These are phyloP conservation scores for Graphiopsis chlorocephala DNA, from an alignment of 2,329 filamentous ascomycete genomes.

Conservation along the genomic window DNA sequence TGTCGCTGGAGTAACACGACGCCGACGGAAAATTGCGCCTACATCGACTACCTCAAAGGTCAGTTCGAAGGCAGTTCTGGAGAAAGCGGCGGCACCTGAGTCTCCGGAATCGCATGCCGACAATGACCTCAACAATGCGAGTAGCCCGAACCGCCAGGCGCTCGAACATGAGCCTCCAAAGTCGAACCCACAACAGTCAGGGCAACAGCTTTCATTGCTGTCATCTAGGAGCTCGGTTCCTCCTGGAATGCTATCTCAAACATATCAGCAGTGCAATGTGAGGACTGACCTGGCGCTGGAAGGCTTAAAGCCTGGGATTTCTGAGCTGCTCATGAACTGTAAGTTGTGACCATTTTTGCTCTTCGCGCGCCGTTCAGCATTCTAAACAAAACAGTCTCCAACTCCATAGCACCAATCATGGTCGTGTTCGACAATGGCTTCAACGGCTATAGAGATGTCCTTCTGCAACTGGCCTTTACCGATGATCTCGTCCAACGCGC, in stretches of 20 bases:
- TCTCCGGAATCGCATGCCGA: not conserved
- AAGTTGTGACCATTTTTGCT: not conserved
- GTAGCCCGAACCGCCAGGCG: not conserved
- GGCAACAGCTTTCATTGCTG: not conserved
- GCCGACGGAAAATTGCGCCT: not conserved
- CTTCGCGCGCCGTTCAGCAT: not conserved
- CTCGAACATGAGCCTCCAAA: not conserved
- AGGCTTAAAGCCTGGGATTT: not conserved
- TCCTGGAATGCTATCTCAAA: not conserved
- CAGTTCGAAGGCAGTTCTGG: not conserved
- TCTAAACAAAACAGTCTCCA: not conserved
- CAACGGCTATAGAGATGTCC: not conserved
- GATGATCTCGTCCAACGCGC: not conserved
- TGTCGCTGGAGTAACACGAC: not conserved
- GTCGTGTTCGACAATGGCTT: not conserved
- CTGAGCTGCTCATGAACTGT: not conserved
- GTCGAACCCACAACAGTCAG: not conserved
- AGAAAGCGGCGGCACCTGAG: no score
- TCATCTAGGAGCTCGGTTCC: not conserved
- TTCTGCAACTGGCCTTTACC: not conserved
- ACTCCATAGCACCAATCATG: not conserved
- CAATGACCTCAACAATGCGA: not conserved
- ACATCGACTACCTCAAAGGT: not conserved
- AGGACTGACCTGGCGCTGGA: not conserved
- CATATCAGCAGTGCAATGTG: not conserved